Evolutionary conservation across 2,329 filamentous ascomycete species (phyloP), one percentile per base, ranked within the genome.

Genomic region (Neopestalotiopsis clavispora): DNA sequence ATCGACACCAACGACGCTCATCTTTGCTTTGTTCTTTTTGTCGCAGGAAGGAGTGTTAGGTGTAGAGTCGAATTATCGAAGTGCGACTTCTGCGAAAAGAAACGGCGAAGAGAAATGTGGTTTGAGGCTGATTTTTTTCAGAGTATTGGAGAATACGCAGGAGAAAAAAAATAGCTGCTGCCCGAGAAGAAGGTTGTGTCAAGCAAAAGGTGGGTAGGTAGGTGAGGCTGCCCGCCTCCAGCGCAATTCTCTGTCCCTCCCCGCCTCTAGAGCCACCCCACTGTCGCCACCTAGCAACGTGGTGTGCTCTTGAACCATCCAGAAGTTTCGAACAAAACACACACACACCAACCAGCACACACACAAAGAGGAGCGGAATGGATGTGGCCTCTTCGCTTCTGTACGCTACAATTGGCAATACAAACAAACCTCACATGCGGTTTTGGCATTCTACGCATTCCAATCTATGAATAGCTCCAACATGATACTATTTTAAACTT

Each of bases 1-100:
- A 89, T 98, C 95, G 84, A 97, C 90, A 84, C 94, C 94, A 89
- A 61, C 57, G 30, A 68, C 69, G 38, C 67, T 69, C 69, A 70
- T 70, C 49, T 70, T 69, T 57, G 32, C 65, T 67, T 58, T 17
- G 30, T 62, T 34, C 17, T 52, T 52, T 52, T 52, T 52, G 45
- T 52, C 45, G 45, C 45, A 52, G 45, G 45, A 52, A 52, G 28
- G 45, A 66, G 20, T 56, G 65, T 17, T 3, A 23, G 56, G 56
- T 14, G 7, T 60, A 20, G 34, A 59, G 17, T 17, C 20, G 64
- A 57, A 59, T 32, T 32, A 5, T 23, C n/a, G 12, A 52, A 45
- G 20, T 12, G 40, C n/a, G 56, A 60, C 52, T 40, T 59, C 58
- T 67, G 49, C 63, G 63, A 66, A 66, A 57, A 42, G 20, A 23